A percentile compares a stretch with the other conserved stretches of the same genome.
Conservation (phyloP, 768 basidiomycete species). For the Tephrocybe sp. region DNA sequence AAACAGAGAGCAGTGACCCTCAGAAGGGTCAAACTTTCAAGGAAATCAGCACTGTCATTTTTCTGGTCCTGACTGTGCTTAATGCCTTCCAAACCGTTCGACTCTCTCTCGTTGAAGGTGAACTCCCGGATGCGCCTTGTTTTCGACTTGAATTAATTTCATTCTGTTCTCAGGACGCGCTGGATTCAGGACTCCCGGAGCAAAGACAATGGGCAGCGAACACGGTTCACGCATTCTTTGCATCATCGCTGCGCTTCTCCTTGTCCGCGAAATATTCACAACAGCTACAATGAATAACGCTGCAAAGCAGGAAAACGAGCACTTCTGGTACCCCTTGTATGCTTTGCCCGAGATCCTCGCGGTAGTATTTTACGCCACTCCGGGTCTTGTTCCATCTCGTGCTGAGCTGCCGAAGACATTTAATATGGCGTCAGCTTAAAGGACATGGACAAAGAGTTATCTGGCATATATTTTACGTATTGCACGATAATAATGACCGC, state of each 20-base stretch:
- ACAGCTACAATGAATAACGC: constrained; percentile 28
- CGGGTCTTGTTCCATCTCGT: constrained; percentile 30
- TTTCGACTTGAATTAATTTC: not conserved
- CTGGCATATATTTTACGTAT: too few species aligned
- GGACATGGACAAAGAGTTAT: too few species aligned
- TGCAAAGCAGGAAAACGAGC: constrained; percentile 28
- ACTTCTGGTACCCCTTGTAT: constrained; percentile 37
- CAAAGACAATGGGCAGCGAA: constrained; percentile 20
- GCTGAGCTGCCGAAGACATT: constrained; percentile 17
- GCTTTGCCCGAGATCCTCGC: constrained; percentile 36
- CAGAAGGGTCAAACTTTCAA: constrained; percentile 23
- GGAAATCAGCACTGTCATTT: constrained; percentile 32
- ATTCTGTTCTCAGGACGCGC: not conserved
- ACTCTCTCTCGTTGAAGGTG: constrained; percentile 19
- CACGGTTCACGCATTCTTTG: constrained; percentile 29
- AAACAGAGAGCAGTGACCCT: constrained; percentile 15
- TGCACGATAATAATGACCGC: too few species aligned
- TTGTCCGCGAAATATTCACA: constrained; percentile 36
- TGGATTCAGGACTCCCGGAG: not conserved
- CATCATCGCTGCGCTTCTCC: constrained; percentile 31
- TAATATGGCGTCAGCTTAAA: too few species aligned
- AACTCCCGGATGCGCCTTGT: constrained; percentile 11
- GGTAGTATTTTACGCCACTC: constrained; percentile 28
- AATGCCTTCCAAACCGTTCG: constrained; percentile 28
- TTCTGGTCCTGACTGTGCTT: constrained; percentile 32